Percentiles rank a stretch among this genome's conserved stretches.
Conservation (phyloP, 768 basidiomycete genomes). For the Termitomyces eurrhizus region DNA sequence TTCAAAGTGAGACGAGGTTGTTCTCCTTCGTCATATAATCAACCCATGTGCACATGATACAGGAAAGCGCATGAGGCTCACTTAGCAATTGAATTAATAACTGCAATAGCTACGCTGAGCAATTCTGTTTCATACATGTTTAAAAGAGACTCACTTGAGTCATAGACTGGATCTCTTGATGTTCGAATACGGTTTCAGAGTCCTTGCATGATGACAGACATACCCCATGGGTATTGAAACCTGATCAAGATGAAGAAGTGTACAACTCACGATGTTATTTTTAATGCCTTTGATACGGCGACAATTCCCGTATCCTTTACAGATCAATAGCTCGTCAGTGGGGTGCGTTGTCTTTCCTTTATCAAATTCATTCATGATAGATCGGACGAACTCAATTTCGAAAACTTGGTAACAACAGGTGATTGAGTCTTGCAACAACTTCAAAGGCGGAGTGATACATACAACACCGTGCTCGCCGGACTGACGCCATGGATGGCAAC, state of each 20-base stretch:
- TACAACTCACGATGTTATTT: slow-evolving; percentile 2
- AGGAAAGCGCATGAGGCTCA: not conserved
- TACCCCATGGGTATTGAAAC: not conserved
- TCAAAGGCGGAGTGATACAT: no score
- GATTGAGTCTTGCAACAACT: no score
- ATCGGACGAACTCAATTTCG: no score
- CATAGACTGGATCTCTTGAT: no score
- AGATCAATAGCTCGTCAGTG: no score
- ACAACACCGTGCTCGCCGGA: not conserved
- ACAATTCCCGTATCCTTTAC: not conserved
- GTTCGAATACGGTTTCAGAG: not conserved
- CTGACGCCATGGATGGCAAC: not conserved
- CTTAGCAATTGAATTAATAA: not conserved
- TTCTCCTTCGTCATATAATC: not conserved
- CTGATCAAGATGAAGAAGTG: not conserved
- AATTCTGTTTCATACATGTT: no score
- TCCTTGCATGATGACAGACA: slow-evolving; percentile 8
- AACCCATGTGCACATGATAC: not conserved
- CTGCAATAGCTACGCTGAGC: not conserved
- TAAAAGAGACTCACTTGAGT: not conserved
- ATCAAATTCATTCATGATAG: no score
- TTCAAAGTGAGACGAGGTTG: slow-evolving; percentile 4
- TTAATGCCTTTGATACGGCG: not conserved
- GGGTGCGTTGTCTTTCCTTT: no score
- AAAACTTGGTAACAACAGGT: no score